phyloP scores from a whole-genome alignment of 371 early-diverging fungal species.

The Mycotypha africana region DNA sequence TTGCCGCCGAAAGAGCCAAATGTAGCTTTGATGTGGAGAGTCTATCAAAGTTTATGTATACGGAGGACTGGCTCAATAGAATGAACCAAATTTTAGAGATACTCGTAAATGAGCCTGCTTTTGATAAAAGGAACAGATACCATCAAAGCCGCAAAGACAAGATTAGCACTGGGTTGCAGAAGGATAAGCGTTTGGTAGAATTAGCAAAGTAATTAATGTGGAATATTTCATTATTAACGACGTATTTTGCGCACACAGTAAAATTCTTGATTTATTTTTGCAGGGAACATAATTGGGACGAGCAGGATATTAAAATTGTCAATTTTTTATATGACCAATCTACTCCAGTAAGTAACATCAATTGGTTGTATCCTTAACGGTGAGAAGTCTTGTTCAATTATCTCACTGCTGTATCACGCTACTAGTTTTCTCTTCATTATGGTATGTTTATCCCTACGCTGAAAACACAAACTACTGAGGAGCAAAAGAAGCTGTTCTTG shows the following conservation, averaged over 20 bases:
- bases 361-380: too few species aligned
- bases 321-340: conserved; percentile 42
- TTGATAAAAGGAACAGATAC: conserved; percentile 53
- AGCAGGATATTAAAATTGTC: conserved; percentile 32
- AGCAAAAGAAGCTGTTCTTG: conserved; percentile 75
- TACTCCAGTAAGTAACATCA: conserved; percentile 44
- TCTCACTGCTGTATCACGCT: too few species aligned
- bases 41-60: conserved; percentile 50
- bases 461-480: conserved; percentile 66
- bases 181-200: conserved; percentile 48
- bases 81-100: conserved; percentile 44
- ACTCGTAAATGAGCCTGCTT: conserved; percentile 53
- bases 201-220: conserved; percentile 25
- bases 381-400: too few species aligned
- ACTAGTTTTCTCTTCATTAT: conserved; percentile 46
- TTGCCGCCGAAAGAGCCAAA: conserved; percentile 51
- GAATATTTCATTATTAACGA: background rate
- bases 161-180: conserved; percentile 34
- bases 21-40: conserved; percentile 48
- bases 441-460: conserved; percentile 80
- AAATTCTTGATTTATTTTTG: background rate
- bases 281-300: conserved; percentile 46
- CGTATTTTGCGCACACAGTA: too few species aligned
- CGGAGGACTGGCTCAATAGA: conserved; percentile 46
- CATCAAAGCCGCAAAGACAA: conserved; percentile 46